Percentiles rank a stretch among this genome's conserved stretches.
phyloP scores from a whole-genome alignment of 2,329 filamentous ascomycete species.

The Ophiostoma triangulosporum region DNA sequence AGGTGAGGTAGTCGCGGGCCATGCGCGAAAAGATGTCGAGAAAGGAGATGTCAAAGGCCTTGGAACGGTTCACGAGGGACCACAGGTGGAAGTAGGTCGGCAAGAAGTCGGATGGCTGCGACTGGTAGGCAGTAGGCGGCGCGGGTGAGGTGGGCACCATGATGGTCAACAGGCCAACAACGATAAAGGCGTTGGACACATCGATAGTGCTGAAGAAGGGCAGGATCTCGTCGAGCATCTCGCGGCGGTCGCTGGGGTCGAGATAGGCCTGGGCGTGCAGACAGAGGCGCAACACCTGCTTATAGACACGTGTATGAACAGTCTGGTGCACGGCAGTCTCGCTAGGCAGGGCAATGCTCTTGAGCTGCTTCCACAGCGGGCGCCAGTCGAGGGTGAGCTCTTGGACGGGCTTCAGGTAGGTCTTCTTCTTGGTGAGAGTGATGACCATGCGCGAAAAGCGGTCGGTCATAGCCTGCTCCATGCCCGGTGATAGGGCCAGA shows the following conservation, averaged over 20 bases:
- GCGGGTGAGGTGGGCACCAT: conserved; percentile 75
- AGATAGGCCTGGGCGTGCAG: conserved; percentile 87
- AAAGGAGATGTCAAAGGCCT: conserved; percentile 72
- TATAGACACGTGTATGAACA: conserved; percentile 40
- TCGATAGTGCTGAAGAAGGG: conserved; percentile 91
- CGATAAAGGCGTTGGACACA: conserved; percentile 81
- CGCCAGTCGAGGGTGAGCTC: conserved; percentile 90
- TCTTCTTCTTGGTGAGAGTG: conserved; percentile 87
- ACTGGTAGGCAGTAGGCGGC: conserved; percentile 54
- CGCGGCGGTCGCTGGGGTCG: conserved; percentile 71
- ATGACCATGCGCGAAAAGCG: conserved; percentile 96
- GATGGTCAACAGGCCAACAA: conserved; percentile 75
- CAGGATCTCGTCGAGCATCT: conserved; percentile 67
- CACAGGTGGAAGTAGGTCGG: conserved; percentile 95
- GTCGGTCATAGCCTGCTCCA: conserved; percentile 71
- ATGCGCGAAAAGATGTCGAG: conserved; percentile 82
- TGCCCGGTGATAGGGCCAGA: conserved; percentile 75
- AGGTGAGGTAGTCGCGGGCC: conserved; percentile 68
- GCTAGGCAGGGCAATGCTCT: conserved; percentile 73
- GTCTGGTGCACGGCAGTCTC: conserved; percentile 59
- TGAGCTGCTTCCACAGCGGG: conserved; percentile 84
- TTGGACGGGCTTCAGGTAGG: conserved; percentile 81
- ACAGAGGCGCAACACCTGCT: conserved; percentile 72
- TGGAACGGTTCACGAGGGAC: conserved; percentile 85
- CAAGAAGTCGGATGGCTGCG: conserved; percentile 79